These are phyloP conservation scores for Mycena belliarum DNA, from an alignment of 768 basidiomycete genomes.

Conservation along the genomic window DNA sequence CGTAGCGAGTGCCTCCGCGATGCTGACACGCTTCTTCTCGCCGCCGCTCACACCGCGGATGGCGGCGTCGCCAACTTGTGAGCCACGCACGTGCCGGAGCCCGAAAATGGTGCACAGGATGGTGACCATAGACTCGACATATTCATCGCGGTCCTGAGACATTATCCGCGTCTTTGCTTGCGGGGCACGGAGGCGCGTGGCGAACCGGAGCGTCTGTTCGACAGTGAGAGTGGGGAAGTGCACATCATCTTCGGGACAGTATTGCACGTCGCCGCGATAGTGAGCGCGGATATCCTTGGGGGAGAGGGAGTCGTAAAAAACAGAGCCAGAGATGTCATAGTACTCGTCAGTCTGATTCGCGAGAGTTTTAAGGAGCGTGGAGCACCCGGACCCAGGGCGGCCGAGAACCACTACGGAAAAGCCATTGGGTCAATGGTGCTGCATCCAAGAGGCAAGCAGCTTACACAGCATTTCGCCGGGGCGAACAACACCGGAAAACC, in stretches of 20 bases:
- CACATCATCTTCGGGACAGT: slow-evolving; percentile 82
- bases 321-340: slow-evolving; percentile 64
- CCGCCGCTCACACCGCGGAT: slow-evolving; percentile 77
- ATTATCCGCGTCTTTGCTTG: slow-evolving; percentile 40
- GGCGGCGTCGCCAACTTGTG: slow-evolving; percentile 75
- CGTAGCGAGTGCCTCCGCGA: slow-evolving; percentile 66
- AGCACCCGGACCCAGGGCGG: slow-evolving; percentile 83
- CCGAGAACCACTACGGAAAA: slow-evolving; percentile 72
- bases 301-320: slow-evolving; percentile 75
- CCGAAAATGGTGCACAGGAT: slow-evolving; percentile 72
- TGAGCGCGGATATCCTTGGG: slow-evolving; percentile 61
- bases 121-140: slow-evolving; percentile 50
- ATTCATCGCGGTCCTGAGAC: slow-evolving; percentile 40
- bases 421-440: neutral
- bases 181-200: slow-evolving; percentile 69
- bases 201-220: slow-evolving; percentile 71
- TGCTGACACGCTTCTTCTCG: slow-evolving; percentile 82
- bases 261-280: slow-evolving; percentile 79
- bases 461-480: slow-evolving; percentile 79
- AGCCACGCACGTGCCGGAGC: slow-evolving; percentile 68
- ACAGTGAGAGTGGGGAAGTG: slow-evolving; percentile 87
- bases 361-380: slow-evolving; percentile 79
- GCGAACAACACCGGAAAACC: slow-evolving; percentile 63
- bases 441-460: slow-evolving; percentile 30
- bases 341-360: slow-evolving; percentile 75